Percentiles rank a stretch among this genome's conserved stretches.
Evolutionary conservation across 2,329 filamentous ascomycete species (phyloP).

Genomic region (Grosmannia penicillata): DNA sequence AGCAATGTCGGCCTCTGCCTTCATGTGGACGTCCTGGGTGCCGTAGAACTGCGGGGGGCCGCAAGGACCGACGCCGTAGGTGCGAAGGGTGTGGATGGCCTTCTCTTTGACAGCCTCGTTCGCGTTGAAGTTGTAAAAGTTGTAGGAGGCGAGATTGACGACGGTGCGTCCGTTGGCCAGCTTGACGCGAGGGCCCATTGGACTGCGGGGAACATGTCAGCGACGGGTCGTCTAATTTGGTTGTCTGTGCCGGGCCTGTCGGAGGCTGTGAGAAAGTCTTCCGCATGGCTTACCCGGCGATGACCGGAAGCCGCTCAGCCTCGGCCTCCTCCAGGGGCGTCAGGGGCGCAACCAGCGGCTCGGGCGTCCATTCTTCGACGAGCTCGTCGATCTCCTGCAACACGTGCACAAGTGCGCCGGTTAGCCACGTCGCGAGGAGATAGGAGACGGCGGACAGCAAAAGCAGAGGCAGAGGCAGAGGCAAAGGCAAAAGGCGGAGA

Average conservation of each 20-base stretch:
- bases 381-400: conserved; percentile 77
- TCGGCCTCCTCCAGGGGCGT: conserved; percentile 67
- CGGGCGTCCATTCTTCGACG: conserved; percentile 90
- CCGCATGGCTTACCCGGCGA: conserved; percentile 79
- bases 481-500: no score
- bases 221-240: no score
- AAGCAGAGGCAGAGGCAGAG: no score
- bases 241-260: no score
- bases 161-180: conserved; percentile 80
- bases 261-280: no score
- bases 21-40: conserved; percentile 96
- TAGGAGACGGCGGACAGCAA: conserved; percentile 9
- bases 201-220: conserved; percentile 41
- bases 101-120: conserved; percentile 92
- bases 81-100: conserved; percentile 82
- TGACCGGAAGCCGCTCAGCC: conserved; percentile 70
- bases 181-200: conserved; percentile 81
- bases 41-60: conserved; percentile 97
- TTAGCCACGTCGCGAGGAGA: background rate
- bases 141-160: conserved; percentile 85
- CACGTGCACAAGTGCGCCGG: background rate
- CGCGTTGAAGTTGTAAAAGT: conserved; percentile 92
- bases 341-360: conserved; percentile 67
- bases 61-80: conserved; percentile 92
- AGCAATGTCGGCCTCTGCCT: conserved; percentile 87